Evolutionary conservation across 495 filamentous ascomycete genomes (phyloP), one percentile per base, ranked within the genome.

Genomic region (Talaromyces trachyspermus): DNA sequence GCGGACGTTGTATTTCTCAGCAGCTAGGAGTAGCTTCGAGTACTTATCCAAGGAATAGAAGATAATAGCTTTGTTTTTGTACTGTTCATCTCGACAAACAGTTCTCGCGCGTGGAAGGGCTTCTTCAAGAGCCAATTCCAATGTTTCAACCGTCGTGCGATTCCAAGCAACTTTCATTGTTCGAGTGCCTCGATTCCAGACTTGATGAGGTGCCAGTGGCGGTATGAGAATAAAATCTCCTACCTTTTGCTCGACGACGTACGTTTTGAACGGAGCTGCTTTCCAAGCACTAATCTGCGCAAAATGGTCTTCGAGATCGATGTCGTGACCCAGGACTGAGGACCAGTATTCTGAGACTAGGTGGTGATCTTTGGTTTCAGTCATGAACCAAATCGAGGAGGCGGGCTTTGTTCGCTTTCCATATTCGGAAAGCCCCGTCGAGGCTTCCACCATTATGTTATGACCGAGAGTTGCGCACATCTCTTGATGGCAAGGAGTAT

Each of bases 101-200:
- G 95, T 78, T 18, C 89, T 76, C 4, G 91, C 86, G 49, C 88
- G 85, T 1, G 88, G 88, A 3, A 98, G 70, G 0, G 90, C 88
- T 66, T 95, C 91, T 42, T 78, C 73, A 19, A 98, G 64, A 0
- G 91, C 91, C 65, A 92, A 68, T 42, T 88, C 81, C 0, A 98
- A 70, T 0, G 92, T 95, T 51, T 96, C 87, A 4, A 86, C 86
- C 0, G 90, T 97, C 0, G 86, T 95, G n/a, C 92, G 74, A 63
- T 98, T 98, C 92, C 92, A 98, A 5, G 92, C 92, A 18, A 90
- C 88, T 62, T 98, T 98, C 77, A 95, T 86, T 0, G 91, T 98
- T 30, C 88, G 72, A 9, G 89, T 95, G 6, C 92, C 92, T 39
- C 92, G 80, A 57, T 98, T 98, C 92, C 92, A 98, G 18, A 98